These are phyloP conservation scores for Trichoderma harzianum DNA, from an alignment of 2,329 filamentous ascomycete genomes.

Conservation along the genomic window DNA sequence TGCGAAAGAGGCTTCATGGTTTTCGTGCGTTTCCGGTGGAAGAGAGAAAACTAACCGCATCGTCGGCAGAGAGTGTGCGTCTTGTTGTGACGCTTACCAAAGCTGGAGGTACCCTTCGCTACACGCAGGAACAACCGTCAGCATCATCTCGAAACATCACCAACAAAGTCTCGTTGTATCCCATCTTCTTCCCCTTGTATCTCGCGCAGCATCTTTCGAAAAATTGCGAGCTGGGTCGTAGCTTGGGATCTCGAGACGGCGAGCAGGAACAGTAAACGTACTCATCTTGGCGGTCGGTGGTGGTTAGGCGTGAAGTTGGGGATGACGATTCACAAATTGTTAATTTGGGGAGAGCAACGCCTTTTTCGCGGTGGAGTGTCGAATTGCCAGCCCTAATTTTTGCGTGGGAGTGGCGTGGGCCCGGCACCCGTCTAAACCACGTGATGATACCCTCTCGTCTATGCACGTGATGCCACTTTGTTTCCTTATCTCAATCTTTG, in stretches of 20 bases:
- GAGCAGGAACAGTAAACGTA: constrained; percentile 37
- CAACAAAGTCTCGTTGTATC: not conserved
- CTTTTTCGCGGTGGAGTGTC: constrained; percentile 38
- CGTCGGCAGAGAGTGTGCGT: constrained; percentile 97
- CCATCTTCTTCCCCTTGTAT: not conserved
- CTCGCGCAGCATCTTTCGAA: constrained; percentile 8
- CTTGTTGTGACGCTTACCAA: constrained; percentile 83
- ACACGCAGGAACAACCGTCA: constrained; percentile 32
- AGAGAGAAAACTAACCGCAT: constrained; percentile 70
- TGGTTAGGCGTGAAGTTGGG: constrained; percentile 39
- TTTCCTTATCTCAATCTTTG: not conserved
- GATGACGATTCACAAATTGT: constrained; percentile 37
- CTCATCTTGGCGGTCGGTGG: constrained; percentile 57
- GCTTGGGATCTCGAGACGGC: not conserved
- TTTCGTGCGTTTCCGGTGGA: constrained; percentile 11
- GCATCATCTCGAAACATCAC: not conserved
- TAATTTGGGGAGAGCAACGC: constrained; percentile 29
- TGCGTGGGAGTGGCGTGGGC: constrained; percentile 23
- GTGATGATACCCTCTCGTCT: constrained; percentile 29
- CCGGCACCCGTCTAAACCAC: constrained; percentile 27
- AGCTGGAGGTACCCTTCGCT: constrained; percentile 59
- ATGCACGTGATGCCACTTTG: not conserved
- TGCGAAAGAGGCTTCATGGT: not conserved
- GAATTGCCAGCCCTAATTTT: constrained; percentile 37
- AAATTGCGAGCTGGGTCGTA: constrained; percentile 6